phyloP scores from a whole-genome alignment of 257 asterid genomes.

The Echium plantagineum region DNA sequence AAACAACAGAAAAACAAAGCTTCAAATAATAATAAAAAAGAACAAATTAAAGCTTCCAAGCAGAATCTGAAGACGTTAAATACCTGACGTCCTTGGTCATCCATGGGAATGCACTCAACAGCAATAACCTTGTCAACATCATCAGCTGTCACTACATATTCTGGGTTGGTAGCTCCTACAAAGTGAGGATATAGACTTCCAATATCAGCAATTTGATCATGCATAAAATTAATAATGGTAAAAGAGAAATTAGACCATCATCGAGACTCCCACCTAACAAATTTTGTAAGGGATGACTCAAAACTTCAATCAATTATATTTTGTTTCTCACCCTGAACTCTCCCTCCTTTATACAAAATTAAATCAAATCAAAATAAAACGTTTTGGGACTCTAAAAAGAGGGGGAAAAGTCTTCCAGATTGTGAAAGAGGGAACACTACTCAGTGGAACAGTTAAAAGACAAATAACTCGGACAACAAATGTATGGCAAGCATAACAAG shows the following conservation, averaged over 20 bases:
- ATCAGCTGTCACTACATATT: constrained; percentile 87
- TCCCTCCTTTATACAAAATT: not conserved
- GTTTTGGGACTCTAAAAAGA: not conserved
- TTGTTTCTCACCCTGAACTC: not conserved
- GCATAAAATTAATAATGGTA: not conserved
- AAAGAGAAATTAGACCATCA: not conserved
- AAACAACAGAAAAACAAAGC: constrained; percentile 3
- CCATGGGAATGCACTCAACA: constrained; percentile 99
- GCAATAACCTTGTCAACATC: constrained; percentile 88
- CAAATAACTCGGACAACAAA: not conserved
- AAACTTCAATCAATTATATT: not conserved
- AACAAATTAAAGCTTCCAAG: not conserved
- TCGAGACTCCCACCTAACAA: too few relatives aligned
- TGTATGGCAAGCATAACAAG: not conserved
- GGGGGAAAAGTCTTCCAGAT: not conserved
- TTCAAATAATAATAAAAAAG: not conserved
- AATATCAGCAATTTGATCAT: not conserved
- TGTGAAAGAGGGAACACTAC: not conserved
- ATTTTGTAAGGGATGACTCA: not conserved
- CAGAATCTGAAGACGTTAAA: constrained; percentile 1
- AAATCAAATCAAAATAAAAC: not conserved
- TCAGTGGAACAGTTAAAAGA: not conserved
- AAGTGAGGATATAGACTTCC: constrained; percentile 1
- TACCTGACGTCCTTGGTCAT: constrained; percentile 93
- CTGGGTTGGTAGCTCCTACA: constrained; percentile 98